Evolutionary conservation across 352 stramenopile species (phyloP).

Genomic region (Phytopythium chamaehyphon): DNA sequence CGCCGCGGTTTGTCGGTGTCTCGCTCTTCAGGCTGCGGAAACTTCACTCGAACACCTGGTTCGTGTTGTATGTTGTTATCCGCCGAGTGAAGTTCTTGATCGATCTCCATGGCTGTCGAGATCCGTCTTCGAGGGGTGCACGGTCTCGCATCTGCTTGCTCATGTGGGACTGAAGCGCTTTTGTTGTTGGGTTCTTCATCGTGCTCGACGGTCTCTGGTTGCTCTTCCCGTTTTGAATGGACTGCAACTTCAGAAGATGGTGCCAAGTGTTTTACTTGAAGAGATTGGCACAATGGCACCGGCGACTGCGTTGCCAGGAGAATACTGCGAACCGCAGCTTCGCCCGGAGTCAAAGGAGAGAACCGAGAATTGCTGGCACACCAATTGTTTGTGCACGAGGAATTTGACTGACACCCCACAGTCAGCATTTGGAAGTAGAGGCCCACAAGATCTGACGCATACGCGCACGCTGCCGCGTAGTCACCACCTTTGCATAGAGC

Average conservation of each 20-base stretch:
- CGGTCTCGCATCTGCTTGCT: not conserved
- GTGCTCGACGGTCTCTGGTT: slow-evolving; percentile 10
- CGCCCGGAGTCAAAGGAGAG: slow-evolving; percentile 19
- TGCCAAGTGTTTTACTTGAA: slow-evolving; percentile 7
- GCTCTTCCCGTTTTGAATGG: slow-evolving; percentile 1
- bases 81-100: slow-evolving; percentile 32
- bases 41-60: not conserved
- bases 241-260: not conserved
- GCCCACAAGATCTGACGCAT: slow-evolving; percentile 52
- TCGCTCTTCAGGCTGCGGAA: no score
- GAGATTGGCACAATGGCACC: slow-evolving; percentile 33
- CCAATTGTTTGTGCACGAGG: slow-evolving; percentile 27
- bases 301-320: slow-evolving; percentile 35
- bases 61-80: slow-evolving; percentile 10
- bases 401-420: slow-evolving; percentile 25
- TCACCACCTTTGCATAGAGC: not conserved
- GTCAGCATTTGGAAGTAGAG: slow-evolving; percentile 67
- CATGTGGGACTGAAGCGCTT: not conserved
- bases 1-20: slow-evolving; percentile 6
- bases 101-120: slow-evolving; percentile 46
- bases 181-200: slow-evolving; percentile 18
- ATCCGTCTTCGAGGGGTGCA: slow-evolving; percentile 52
- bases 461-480: slow-evolving; percentile 14
- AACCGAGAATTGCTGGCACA: slow-evolving; percentile 31
- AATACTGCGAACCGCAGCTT: slow-evolving; percentile 50